These are phyloP conservation scores for Kentomonas sorsogonicus DNA, from an alignment of 208 protist genomes.

Conservation along the genomic window DNA sequence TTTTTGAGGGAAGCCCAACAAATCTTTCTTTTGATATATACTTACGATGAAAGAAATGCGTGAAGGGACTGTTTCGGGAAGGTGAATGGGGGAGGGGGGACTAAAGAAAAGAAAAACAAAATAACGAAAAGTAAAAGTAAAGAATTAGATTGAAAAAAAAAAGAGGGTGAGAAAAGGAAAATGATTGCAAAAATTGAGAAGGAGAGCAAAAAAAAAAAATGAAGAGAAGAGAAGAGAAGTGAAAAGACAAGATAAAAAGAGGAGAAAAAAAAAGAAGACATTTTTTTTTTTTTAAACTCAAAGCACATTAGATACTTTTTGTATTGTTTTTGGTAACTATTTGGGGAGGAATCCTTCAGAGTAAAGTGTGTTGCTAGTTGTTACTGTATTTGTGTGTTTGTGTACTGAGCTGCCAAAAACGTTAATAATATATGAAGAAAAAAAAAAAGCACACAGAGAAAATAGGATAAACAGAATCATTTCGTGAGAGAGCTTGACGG, in stretches of 20 bases:
- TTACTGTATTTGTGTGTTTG: background rate
- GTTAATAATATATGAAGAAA: constrained; percentile 9
- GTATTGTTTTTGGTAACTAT: background rate
- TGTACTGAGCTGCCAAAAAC: background rate
- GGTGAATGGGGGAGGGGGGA: too few species aligned
- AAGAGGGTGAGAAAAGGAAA: background rate
- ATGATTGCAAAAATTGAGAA: background rate
- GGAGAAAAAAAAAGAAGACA: background rate
- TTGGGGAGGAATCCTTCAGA: background rate
- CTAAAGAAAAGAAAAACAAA: constrained; percentile 6
- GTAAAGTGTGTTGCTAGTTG: background rate
- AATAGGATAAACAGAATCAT: constrained; percentile 5
- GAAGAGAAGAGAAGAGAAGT: background rate
- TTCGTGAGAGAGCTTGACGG: constrained; percentile 3
- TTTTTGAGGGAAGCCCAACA: too few species aligned
- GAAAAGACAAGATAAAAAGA: background rate
- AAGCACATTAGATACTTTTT: background rate
- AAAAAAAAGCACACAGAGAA: constrained; percentile 7
- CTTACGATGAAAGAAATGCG: too few species aligned
- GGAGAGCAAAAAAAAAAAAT: background rate
- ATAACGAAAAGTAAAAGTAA: background rate
- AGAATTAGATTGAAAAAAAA: background rate
- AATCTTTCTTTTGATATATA: too few species aligned
- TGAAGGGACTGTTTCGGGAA: too few species aligned
- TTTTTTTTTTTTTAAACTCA: background rate